Conservation (phyloP, 2,329 filamentous ascomycete genomes). For the Aspergillus thermomutatus region DNA sequence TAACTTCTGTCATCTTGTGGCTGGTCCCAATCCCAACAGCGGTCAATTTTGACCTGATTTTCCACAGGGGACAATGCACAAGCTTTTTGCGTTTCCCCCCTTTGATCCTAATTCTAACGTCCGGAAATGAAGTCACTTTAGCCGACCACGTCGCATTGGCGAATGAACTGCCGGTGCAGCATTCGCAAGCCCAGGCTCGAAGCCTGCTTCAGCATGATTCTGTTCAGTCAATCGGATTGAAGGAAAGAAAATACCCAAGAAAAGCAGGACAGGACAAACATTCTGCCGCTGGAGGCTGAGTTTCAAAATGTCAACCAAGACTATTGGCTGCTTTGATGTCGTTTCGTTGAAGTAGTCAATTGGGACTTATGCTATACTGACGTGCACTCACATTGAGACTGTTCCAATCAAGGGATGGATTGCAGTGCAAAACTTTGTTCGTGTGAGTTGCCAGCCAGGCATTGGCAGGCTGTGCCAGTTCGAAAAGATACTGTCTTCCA, state of each 20-base stretch:
- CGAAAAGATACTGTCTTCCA: constrained; percentile 7
- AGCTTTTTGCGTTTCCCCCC: neutral
- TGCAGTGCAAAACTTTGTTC: constrained; percentile 2
- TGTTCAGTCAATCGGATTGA: neutral
- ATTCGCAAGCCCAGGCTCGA: neutral
- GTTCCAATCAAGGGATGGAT: constrained; percentile 9
- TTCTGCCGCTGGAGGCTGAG: neutral
- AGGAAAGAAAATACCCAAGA: neutral
- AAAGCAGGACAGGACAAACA: neutral
- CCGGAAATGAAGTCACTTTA: neutral
- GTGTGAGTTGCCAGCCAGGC: constrained; percentile 6
- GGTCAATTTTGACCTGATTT: constrained; percentile 9
- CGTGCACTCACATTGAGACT: constrained; percentile 2
- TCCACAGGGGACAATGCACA: neutral
- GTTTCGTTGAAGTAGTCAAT: neutral
- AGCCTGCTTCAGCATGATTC: neutral
- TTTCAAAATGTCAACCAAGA: neutral
- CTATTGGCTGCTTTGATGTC: constrained; percentile 1
- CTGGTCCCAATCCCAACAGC: constrained; percentile 18
- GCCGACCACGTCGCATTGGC: neutral
- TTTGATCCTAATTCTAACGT: neutral
- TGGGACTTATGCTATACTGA: neutral
- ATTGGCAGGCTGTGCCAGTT: constrained; percentile 3
- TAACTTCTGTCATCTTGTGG: constrained; percentile 12
- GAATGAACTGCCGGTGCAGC: neutral